These are phyloP conservation scores for Talaromyces sp. DNA, from an alignment of 2,329 filamentous ascomycete genomes.

Conservation along the genomic window DNA sequence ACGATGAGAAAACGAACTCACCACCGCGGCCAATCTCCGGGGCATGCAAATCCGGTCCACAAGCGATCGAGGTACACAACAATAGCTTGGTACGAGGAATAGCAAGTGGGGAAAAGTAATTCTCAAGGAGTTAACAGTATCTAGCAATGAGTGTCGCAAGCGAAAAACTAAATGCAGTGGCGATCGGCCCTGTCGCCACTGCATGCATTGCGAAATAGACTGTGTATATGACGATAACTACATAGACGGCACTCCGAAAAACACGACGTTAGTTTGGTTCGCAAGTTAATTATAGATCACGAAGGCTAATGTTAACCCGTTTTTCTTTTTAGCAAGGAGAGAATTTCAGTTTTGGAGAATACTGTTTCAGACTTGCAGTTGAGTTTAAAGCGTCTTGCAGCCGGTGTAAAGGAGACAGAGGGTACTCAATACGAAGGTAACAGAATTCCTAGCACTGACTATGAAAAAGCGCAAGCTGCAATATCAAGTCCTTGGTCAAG, in stretches of 20 bases:
- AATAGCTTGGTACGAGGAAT: background rate
- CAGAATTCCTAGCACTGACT: too few relatives aligned
- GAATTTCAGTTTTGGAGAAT: too few relatives aligned
- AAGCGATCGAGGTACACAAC: background rate
- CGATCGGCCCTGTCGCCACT: background rate
- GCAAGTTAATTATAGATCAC: too few relatives aligned
- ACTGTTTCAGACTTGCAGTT: too few relatives aligned
- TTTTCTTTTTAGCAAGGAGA: too few relatives aligned
- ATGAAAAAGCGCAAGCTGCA: too few relatives aligned
- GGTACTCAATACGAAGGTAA: background rate
- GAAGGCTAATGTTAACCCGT: too few relatives aligned
- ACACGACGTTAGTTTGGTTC: background rate
- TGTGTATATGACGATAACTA: background rate
- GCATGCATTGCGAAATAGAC: background rate
- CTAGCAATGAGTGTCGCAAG: background rate
- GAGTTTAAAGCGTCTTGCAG: too few relatives aligned
- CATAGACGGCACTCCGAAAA: background rate
- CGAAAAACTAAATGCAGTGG: background rate
- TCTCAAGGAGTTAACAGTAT: background rate
- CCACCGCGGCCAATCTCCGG: too few relatives aligned
- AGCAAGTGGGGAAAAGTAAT: background rate
- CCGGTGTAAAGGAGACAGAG: background rate
- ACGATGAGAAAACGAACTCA: too few relatives aligned
- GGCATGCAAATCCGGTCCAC: background rate
- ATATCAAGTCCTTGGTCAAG: background rate